Evolutionary conservation across 1,139 yeast species (phyloP).

Genomic region (Pichia sp.): DNA sequence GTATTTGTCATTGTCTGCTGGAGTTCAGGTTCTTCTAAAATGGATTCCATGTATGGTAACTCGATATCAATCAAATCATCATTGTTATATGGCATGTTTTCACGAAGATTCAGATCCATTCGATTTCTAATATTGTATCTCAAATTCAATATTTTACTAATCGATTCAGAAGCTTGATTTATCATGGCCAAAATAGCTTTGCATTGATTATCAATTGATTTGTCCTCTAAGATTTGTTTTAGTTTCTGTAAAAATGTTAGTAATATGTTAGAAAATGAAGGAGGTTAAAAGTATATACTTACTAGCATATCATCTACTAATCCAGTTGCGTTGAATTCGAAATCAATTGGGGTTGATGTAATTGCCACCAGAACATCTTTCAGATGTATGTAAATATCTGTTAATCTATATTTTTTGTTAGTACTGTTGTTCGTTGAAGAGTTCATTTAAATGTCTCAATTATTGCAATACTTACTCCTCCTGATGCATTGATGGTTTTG

Average conservation of each 20-base stretch:
- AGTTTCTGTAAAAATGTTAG: conserved; percentile 5
- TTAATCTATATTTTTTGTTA: conserved; percentile 7
- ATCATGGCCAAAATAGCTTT: conserved; percentile 4
- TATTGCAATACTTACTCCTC: conserved; percentile 7
- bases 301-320: conserved; percentile 8
- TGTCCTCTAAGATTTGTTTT: conserved; percentile 4
- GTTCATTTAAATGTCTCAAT: background rate
- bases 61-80: background rate
- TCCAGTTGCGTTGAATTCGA: conserved; percentile 6
- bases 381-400: conserved; percentile 14
- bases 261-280: background rate
- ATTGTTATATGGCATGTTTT: background rate
- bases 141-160: conserved; percentile 3
- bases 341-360: conserved; percentile 7
- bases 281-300: conserved; percentile 6
- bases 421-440: background rate
- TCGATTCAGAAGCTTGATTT: conserved; percentile 7
- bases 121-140: conserved; percentile 5
- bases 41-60: too few species aligned
- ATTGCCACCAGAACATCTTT: conserved; percentile 7
- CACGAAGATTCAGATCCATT: background rate
- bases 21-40: background rate
- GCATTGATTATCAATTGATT: conserved; percentile 8
- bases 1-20: too few species aligned
- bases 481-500: conserved; percentile 6